Percentiles rank a stretch among this genome's conserved stretches.
Conservation (phyloP, 2,329 filamentous ascomycete genomes). For the Rhynchosporium agropyri region DNA sequence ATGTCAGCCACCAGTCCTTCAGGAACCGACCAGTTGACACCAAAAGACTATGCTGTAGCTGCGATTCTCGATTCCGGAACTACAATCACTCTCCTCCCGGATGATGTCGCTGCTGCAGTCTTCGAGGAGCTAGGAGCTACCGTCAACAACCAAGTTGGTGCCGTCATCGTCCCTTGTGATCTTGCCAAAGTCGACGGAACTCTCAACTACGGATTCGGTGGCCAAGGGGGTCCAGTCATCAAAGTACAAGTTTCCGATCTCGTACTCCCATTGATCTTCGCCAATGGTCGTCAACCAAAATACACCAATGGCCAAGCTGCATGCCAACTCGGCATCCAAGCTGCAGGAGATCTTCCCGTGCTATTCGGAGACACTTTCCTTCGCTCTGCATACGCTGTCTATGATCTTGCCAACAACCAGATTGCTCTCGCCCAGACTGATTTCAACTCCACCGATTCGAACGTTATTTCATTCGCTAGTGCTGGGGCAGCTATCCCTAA, state of each 20-base stretch:
- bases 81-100: constrained; percentile 67
- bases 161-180: constrained; percentile 54
- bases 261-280: constrained; percentile 42
- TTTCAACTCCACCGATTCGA: constrained; percentile 45
- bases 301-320: constrained; percentile 40
- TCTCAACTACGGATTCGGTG: constrained; percentile 54
- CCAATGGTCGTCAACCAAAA: constrained; percentile 41
- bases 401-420: constrained; percentile 54
- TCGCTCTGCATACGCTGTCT: constrained; percentile 57
- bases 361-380: constrained; percentile 57
- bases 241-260: constrained; percentile 52
- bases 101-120: constrained; percentile 53
- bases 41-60: constrained; percentile 46
- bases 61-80: constrained; percentile 68
- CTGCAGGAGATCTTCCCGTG: constrained; percentile 37
- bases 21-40: constrained; percentile 46
- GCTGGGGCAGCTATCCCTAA: constrained; percentile 38
- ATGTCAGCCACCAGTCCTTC: constrained; percentile 39
- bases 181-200: constrained; percentile 45
- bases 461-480: constrained; percentile 39
- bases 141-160: constrained; percentile 47
- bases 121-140: constrained; percentile 51
- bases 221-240: constrained; percentile 48
- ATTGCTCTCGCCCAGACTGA: constrained; percentile 55
- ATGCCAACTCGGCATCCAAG: constrained; percentile 60